phyloP scores from a whole-genome alignment of 208 protist species.

The Novymonas esmeraldas region DNA sequence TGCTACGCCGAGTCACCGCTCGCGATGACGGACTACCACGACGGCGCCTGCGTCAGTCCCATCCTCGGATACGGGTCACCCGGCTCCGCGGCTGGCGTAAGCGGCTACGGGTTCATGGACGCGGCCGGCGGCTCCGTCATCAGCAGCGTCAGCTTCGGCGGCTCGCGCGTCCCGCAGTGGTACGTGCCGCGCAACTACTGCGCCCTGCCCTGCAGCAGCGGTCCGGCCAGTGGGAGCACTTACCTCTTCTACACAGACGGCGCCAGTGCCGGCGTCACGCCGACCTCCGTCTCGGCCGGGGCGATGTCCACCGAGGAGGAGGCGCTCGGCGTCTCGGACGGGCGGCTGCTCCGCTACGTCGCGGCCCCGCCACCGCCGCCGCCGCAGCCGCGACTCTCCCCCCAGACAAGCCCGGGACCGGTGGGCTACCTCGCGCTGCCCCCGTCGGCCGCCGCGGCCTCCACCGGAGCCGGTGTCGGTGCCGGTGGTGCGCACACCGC shows the following conservation, averaged over 20 bases:
- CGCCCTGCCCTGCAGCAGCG: slow-evolving; percentile 1
- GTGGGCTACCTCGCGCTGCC: slow-evolving; percentile 5
- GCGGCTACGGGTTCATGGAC: slow-evolving; percentile 1
- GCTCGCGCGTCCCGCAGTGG: slow-evolving; percentile 35
- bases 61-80: slow-evolving; percentile 4
- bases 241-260: slow-evolving; percentile 1
- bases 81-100: neutral
- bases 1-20: slow-evolving; percentile 25
- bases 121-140: slow-evolving; percentile 5
- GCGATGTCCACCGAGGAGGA: slow-evolving; percentile 14
- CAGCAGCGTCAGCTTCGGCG: slow-evolving; percentile 23
- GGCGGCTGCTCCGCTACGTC: neutral
- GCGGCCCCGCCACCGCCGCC: slow-evolving; percentile 13
- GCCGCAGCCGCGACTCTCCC: slow-evolving; percentile 14
- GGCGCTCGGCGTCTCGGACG: slow-evolving; percentile 13
- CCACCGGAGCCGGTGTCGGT: neutral
- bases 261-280: slow-evolving; percentile 5
- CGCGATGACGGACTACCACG: slow-evolving; percentile 24
- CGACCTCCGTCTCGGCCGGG: neutral
- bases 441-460: slow-evolving; percentile 6
- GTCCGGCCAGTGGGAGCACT: neutral
- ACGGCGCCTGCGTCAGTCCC: neutral
- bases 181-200: slow-evolving; percentile 29
- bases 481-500: neutral
- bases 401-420: neutral